Conservation (phyloP, 2,329 filamentous ascomycete species). For the Fusarium devonianum region DNA sequence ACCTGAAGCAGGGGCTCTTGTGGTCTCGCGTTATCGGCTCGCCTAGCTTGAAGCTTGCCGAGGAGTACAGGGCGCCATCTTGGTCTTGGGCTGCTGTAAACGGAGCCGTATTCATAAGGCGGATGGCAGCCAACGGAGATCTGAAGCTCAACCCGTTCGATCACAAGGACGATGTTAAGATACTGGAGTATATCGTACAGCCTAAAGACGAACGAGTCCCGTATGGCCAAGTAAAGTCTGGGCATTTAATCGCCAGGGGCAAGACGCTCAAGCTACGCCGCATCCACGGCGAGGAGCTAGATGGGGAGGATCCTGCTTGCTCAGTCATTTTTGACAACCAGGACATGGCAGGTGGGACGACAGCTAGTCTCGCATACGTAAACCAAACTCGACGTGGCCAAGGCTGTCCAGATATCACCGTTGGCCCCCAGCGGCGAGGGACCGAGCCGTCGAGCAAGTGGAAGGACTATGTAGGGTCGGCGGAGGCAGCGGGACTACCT, state of each 20-base stretch:
- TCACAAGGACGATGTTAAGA: neutral
- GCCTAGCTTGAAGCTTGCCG: no score
- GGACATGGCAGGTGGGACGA: neutral
- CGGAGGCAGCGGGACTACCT: neutral
- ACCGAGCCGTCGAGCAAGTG: no score
- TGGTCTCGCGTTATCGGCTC: no score
- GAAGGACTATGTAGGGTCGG: neutral
- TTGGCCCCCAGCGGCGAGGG: no score
- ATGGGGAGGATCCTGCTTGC: neutral
- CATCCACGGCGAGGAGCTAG: neutral
- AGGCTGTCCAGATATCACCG: neutral
- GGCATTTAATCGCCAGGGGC: neutral
- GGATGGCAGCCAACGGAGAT: neutral
- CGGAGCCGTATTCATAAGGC: neutral
- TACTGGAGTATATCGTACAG: neutral
- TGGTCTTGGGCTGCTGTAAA: conserved; percentile 6
- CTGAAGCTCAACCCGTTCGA: no score
- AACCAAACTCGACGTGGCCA: neutral
- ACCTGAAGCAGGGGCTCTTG: no score
- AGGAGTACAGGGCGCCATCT: conserved; percentile 8
- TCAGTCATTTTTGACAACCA: neutral
- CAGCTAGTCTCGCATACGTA: neutral
- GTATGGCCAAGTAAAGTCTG: neutral
- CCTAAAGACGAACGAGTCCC: neutral
- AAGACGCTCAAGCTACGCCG: neutral